phyloP scores from a whole-genome alignment of 116 monocot genomes.

The Iris pallida region DNA sequence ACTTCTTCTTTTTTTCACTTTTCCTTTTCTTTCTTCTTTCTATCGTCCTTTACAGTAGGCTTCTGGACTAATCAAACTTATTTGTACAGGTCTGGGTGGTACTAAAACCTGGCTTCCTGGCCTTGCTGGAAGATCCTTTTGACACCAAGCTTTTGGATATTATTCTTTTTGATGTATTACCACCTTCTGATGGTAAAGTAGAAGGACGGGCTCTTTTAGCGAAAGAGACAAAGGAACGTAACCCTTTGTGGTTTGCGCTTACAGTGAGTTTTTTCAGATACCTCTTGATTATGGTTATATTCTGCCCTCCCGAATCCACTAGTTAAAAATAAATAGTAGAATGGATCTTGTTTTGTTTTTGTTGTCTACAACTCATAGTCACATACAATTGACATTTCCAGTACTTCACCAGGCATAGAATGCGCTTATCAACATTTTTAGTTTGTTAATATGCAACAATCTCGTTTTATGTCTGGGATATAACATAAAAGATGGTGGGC shows the following conservation, averaged over 20 bases:
- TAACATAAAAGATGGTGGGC: too few relatives aligned
- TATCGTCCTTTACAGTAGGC: background rate
- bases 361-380: background rate
- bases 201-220: slow-evolving; percentile 61
- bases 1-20: too few relatives aligned
- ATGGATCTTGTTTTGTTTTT: background rate
- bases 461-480: too few relatives aligned
- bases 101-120: slow-evolving; percentile 95
- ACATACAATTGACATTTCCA: too few relatives aligned
- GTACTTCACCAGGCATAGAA: too few relatives aligned
- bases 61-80: background rate
- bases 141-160: slow-evolving; percentile 85
- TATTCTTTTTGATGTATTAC: slow-evolving; percentile 89
- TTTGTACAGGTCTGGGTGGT: slow-evolving; percentile 95
- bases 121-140: slow-evolving; percentile 91
- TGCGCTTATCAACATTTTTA: too few relatives aligned
- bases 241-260: slow-evolving; percentile 84
- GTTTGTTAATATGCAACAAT: too few relatives aligned
- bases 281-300: background rate
- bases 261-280: slow-evolving; percentile 39
- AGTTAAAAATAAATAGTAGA: too few relatives aligned
- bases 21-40: slow-evolving; percentile 2
- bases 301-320: too few relatives aligned
- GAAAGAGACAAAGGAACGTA: slow-evolving; percentile 78
- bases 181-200: slow-evolving; percentile 70